phyloP scores from a whole-genome alignment of 176 grass and related monocot species.

The Rhipidocladum racemiflorum region DNA sequence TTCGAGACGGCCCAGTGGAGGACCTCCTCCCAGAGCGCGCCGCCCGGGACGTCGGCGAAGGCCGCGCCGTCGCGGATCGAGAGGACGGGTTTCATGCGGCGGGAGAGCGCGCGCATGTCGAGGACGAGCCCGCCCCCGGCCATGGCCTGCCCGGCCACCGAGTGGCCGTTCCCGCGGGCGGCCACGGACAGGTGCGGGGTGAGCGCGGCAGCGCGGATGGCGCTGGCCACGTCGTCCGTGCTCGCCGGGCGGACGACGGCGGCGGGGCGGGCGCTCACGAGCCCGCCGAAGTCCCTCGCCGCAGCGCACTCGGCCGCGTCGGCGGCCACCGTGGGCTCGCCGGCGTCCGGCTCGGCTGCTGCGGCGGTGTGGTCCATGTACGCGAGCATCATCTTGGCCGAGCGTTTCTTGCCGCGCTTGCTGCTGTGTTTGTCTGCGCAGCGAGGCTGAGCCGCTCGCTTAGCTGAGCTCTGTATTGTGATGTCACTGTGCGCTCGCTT shows the following conservation, averaged over 20 bases:
- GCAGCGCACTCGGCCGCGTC: conserved; percentile 38
- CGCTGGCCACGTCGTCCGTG: conserved; percentile 53
- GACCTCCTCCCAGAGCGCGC: conserved; percentile 92
- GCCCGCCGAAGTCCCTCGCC: conserved; percentile 75
- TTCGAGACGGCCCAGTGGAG: conserved; percentile 68
- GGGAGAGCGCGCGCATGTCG: conserved; percentile 71
- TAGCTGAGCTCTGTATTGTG: neutral
- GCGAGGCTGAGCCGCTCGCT: conserved; percentile 16
- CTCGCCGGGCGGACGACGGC: conserved; percentile 59
- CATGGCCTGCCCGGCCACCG: conserved; percentile 70
- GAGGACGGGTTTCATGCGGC: conserved; percentile 29
- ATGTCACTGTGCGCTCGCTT: conserved; percentile 21
- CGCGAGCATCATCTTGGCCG: conserved; percentile 57
- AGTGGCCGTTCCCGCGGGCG: conserved; percentile 94
- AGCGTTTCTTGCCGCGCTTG: neutral
- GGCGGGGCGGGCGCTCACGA: conserved; percentile 36
- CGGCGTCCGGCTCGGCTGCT: conserved; percentile 34
- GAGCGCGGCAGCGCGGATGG: conserved; percentile 46
- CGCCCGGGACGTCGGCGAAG: conserved; percentile 65
- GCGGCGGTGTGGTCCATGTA: conserved; percentile 63
- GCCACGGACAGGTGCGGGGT: conserved; percentile 53
- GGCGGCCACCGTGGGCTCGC: neutral
- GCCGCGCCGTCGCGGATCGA: neutral
- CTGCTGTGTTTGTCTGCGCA: neutral
- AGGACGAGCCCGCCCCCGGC: conserved; percentile 71